Evolutionary conservation across 2,329 filamentous ascomycete species (phyloP).

Genomic region (Hypoxylon sp.): DNA sequence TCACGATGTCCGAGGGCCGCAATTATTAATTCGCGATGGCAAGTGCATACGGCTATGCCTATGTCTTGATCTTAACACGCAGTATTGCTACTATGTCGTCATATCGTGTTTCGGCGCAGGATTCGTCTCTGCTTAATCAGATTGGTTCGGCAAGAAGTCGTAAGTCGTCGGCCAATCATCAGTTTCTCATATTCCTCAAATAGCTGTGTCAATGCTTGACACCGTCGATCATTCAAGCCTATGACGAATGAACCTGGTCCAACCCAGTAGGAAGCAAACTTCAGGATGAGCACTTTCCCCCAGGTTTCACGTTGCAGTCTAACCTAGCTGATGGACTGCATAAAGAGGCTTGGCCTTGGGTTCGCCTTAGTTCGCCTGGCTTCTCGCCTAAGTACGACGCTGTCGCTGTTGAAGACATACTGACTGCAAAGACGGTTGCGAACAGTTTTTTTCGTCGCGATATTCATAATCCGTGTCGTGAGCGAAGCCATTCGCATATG

Average conservation of each 20-base stretch:
- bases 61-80: background rate
- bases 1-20: constrained; percentile 4
- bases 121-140: background rate
- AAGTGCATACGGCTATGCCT: too few relatives aligned
- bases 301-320: constrained; percentile 24
- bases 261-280: constrained; percentile 12
- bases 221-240: constrained; percentile 27
- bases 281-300: constrained; percentile 15
- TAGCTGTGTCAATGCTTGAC: constrained; percentile 14
- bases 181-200: constrained; percentile 17
- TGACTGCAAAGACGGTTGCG: background rate
- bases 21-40: constrained; percentile 1
- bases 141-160: constrained; percentile 4
- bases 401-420: background rate
- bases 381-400: background rate
- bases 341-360: background rate
- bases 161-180: constrained; percentile 26
- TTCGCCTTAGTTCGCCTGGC: background rate
- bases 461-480: background rate
- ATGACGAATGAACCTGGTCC: constrained; percentile 19
- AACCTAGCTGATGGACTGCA: constrained; percentile 9
- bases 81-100: background rate
- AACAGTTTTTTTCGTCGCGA: background rate
- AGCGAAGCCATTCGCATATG: background rate
- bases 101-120: background rate